Evolutionary conservation across 1,284 basidiomycete genomes (phyloP).

Genomic region (Jaminaea rosea): DNA sequence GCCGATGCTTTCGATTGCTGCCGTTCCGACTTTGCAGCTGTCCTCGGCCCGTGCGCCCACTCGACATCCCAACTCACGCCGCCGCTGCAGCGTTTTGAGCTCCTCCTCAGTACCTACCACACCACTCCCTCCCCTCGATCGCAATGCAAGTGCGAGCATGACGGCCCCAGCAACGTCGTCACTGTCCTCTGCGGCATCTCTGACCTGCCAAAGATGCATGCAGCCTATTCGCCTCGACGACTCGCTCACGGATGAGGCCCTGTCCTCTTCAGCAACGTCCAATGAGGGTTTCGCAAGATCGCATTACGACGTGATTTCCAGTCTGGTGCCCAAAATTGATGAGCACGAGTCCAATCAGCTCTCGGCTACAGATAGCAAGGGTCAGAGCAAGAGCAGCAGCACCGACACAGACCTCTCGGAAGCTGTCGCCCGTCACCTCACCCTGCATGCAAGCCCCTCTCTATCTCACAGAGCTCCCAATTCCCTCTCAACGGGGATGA

Average conservation of each 20-base stretch:
- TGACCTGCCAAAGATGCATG: conserved; percentile 1
- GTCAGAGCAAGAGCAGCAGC: background rate
- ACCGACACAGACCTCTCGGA: background rate
- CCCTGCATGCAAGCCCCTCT: background rate
- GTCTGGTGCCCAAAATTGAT: background rate
- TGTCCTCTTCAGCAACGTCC: background rate
- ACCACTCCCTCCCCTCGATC: too few relatives aligned
- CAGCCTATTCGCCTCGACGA: background rate
- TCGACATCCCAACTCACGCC: too few relatives aligned
- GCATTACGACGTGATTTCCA: background rate
- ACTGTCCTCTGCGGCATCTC: background rate
- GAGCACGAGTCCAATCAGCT: background rate
- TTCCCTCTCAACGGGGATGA: background rate
- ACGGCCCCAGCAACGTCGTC: background rate
- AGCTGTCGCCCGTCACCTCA: too few relatives aligned
- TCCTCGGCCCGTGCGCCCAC: too few relatives aligned
- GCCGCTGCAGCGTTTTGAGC: too few relatives aligned
- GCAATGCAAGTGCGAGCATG: too few relatives aligned
- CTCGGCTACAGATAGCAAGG: background rate
- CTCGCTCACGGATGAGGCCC: background rate
- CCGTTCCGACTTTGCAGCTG: too few relatives aligned
- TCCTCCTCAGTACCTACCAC: too few relatives aligned
- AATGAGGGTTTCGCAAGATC: background rate
- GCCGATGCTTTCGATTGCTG: too few relatives aligned
- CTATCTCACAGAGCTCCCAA: background rate